phyloP scores from a whole-genome alignment of 2,329 filamentous ascomycete species.

The Leptographium lundbergii region DNA sequence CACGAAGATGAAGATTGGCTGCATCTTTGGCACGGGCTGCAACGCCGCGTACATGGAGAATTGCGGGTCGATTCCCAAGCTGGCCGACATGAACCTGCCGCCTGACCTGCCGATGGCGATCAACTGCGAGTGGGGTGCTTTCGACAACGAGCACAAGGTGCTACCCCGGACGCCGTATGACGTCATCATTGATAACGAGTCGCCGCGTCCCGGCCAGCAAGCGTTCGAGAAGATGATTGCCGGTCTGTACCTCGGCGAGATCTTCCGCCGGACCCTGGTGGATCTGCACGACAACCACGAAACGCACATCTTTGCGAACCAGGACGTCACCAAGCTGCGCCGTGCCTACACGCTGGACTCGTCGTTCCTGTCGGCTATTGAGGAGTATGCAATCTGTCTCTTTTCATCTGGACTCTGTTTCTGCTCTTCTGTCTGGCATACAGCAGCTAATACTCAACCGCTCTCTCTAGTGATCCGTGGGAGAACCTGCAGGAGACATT shows the following conservation, averaged over 20 bases:
- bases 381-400: slow-evolving; percentile 46
- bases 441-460: background rate
- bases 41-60: slow-evolving; percentile 98
- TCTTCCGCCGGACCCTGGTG: slow-evolving; percentile 78
- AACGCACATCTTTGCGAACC: slow-evolving; percentile 65
- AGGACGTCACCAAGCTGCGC: slow-evolving; percentile 68
- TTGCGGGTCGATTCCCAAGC: slow-evolving; percentile 81
- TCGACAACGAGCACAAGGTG: slow-evolving; percentile 85
- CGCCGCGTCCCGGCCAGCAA: slow-evolving; percentile 85
- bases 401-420: background rate
- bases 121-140: slow-evolving; percentile 96
- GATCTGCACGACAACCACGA: slow-evolving; percentile 73
- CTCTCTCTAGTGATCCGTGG: slow-evolving; percentile 60
- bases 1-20: slow-evolving; percentile 80
- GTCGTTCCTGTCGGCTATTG: slow-evolving; percentile 84
- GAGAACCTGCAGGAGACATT: slow-evolving; percentile 87
- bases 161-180: slow-evolving; percentile 81
- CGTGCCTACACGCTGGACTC: slow-evolving; percentile 85
- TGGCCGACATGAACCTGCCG: slow-evolving; percentile 80
- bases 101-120: slow-evolving; percentile 80
- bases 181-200: slow-evolving; percentile 76
- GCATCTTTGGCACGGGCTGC: slow-evolving; percentile 96
- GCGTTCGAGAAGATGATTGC: slow-evolving; percentile 98
- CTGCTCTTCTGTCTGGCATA: background rate
- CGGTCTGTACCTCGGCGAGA: slow-evolving; percentile 84